phyloP scores from a whole-genome alignment of 2,329 filamentous ascomycete genomes.

The Aplosporella prunicola region DNA sequence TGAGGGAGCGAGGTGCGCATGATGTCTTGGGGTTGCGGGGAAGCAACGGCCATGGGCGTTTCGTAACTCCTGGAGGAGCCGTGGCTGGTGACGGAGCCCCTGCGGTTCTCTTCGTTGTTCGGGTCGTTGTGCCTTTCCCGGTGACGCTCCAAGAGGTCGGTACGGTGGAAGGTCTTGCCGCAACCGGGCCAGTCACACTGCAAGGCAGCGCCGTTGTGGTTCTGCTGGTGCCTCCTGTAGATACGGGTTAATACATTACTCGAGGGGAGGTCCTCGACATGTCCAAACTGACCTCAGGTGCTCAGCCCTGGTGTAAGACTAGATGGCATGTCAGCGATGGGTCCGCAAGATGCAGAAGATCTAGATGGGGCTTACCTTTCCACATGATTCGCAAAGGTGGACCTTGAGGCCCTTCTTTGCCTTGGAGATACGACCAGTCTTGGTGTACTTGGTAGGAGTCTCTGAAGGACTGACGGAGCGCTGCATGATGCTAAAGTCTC shows the following conservation, averaged over 20 bases:
- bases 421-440: slow-evolving; percentile 39
- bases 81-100: slow-evolving; percentile 18
- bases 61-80: slow-evolving; percentile 15
- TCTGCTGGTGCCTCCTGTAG: slow-evolving; percentile 37
- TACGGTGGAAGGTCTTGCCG: slow-evolving; percentile 34
- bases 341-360: neutral
- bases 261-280: no score
- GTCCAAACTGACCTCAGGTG: slow-evolving; percentile 36
- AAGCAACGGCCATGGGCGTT: no score
- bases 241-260: neutral
- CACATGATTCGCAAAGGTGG: slow-evolving; percentile 37
- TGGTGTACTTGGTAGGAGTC: slow-evolving; percentile 30
- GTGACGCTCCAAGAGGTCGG: slow-evolving; percentile 37
- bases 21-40: no score
- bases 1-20: no score
- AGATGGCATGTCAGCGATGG: neutral
- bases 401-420: slow-evolving; percentile 39
- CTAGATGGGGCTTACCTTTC: slow-evolving; percentile 34
- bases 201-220: slow-evolving; percentile 34
- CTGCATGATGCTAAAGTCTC: slow-evolving; percentile 22
- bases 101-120: slow-evolving; percentile 8
- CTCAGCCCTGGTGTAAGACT: slow-evolving; percentile 40
- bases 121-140: slow-evolving; percentile 29
- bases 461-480: slow-evolving; percentile 24
- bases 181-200: slow-evolving; percentile 33